phyloP scores from a whole-genome alignment of 805 yeast genomes.

The Spathaspora girioi region DNA sequence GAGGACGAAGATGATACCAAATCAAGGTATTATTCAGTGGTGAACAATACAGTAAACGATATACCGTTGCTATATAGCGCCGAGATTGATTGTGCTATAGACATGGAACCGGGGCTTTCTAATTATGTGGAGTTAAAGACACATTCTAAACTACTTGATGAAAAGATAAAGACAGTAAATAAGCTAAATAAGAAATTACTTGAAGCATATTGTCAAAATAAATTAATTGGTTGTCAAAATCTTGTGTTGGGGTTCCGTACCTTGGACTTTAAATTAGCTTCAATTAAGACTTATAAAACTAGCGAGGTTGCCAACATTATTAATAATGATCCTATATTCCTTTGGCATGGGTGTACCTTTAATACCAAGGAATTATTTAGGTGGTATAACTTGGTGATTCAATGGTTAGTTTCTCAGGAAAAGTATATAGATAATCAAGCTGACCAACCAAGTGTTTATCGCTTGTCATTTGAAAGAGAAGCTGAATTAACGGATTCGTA shows the following conservation, averaged over 20 bases:
- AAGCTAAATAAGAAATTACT: slow-evolving; percentile 10
- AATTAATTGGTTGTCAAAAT: slow-evolving; percentile 13
- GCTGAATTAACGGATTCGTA: slow-evolving; percentile 5
- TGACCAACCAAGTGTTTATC: slow-evolving; percentile 1
- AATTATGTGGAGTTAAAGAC: slow-evolving; percentile 23
- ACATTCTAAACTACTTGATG: slow-evolving; percentile 9
- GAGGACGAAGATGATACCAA: neutral
- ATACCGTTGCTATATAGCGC: slow-evolving; percentile 16
- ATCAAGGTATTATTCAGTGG: slow-evolving; percentile 13
- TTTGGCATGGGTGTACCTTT: slow-evolving; percentile 6
- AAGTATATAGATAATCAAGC: neutral
- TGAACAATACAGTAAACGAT: slow-evolving; percentile 8
- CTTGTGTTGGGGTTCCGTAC: slow-evolving; percentile 16
- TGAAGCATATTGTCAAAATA: slow-evolving; percentile 17
- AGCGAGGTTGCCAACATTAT: slow-evolving; percentile 9
- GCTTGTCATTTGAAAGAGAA: slow-evolving; percentile 4
- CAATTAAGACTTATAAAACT: slow-evolving; percentile 9
- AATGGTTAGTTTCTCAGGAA: slow-evolving; percentile 9
- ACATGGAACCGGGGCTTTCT: slow-evolving; percentile 3
- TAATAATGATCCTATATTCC: slow-evolving; percentile 5
- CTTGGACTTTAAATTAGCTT: slow-evolving; percentile 9
- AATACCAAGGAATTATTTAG: slow-evolving; percentile 10
- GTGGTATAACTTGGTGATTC: slow-evolving; percentile 14
- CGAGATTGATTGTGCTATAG: slow-evolving; percentile 19
- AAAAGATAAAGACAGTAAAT: slow-evolving; percentile 1